These are phyloP conservation scores for Thoreauomyces humboldtii DNA, from an alignment of 192 early-diverging fungal species.

Conservation along the genomic window DNA sequence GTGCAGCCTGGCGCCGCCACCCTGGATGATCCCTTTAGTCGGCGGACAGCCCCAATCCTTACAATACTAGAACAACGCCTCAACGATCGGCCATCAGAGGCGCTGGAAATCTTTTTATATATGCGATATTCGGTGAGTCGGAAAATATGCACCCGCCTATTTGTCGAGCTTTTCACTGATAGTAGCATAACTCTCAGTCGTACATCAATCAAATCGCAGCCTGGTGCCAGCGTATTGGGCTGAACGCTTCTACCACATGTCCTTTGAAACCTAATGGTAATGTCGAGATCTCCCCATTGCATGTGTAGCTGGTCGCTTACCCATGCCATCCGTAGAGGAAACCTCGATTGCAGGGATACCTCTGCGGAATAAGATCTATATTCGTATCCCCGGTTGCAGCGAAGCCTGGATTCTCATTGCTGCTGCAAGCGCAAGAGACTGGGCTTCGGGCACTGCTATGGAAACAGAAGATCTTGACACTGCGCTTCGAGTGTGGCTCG, in stretches of 20 bases:
- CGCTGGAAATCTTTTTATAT: constrained; percentile 15
- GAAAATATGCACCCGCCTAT: background rate
- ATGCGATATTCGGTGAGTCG: constrained; percentile 16
- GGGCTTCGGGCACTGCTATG: too few relatives aligned
- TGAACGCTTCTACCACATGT: background rate
- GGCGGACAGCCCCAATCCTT: too few relatives aligned
- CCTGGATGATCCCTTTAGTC: too few relatives aligned
- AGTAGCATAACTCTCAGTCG: too few relatives aligned
- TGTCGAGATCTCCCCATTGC: too few relatives aligned
- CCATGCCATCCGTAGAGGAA: too few relatives aligned
- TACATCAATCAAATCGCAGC: constrained; percentile 8
- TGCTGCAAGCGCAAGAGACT: background rate
- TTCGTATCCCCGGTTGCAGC: constrained; percentile 2
- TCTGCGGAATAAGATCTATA: background rate
- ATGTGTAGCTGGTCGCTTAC: too few relatives aligned
- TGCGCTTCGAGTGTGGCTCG: constrained; percentile 9
- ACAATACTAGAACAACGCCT: constrained; percentile 7
- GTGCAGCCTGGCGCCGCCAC: background rate
- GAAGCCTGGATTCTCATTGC: constrained; percentile 20
- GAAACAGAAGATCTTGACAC: too few relatives aligned
- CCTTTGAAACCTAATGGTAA: background rate
- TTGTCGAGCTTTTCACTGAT: background rate
- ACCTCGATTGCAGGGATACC: background rate
- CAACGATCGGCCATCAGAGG: constrained; percentile 1
- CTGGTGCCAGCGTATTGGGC: constrained; percentile 1